phyloP scores from a whole-genome alignment of 768 basidiomycete genomes.

The Rossbeevera mucosa region DNA sequence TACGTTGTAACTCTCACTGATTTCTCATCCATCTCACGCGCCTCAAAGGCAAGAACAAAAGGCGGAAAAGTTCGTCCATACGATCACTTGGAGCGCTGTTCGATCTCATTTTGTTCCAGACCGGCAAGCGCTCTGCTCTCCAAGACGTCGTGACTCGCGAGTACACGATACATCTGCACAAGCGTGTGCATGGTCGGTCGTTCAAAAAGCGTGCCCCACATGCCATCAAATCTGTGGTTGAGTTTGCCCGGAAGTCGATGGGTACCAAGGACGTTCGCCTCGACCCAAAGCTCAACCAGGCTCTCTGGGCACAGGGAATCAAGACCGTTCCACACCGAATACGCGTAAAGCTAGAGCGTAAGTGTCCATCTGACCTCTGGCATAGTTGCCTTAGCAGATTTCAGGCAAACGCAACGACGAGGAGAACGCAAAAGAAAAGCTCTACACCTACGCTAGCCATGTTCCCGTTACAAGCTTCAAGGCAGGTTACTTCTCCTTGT shows the following conservation, averaged over 20 bases:
- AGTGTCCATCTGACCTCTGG: constrained; percentile 27
- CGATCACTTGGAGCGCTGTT: constrained; percentile 20
- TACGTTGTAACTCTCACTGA: constrained; percentile 29
- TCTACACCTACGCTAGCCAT: constrained; percentile 85
- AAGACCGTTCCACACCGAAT: constrained; percentile 91
- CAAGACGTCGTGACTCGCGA: constrained; percentile 98
- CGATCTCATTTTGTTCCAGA: constrained; percentile 30
- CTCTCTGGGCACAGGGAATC: constrained; percentile 89
- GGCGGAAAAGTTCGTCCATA: constrained; percentile 23
- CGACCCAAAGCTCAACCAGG: constrained; percentile 96
- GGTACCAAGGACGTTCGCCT: constrained; percentile 91
- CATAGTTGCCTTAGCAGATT: background rate
- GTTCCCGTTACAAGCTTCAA: constrained; percentile 81
- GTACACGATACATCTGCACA: constrained; percentile 98
- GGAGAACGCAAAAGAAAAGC: constrained; percentile 97
- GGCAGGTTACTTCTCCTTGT: constrained; percentile 42
- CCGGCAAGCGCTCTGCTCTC: constrained; percentile 94
- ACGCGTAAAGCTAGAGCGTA: constrained; percentile 91
- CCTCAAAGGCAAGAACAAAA: constrained; percentile 40
- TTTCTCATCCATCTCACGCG: constrained; percentile 10
- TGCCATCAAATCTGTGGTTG: constrained; percentile 91
- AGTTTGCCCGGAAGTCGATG: constrained; percentile 93
- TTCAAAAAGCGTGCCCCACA: constrained; percentile 98
- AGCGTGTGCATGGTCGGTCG: constrained; percentile 83
- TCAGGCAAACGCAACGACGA: constrained; percentile 97